Evolutionary conservation across 768 basidiomycete species (phyloP).

Genomic region (Mycena filopes): DNA sequence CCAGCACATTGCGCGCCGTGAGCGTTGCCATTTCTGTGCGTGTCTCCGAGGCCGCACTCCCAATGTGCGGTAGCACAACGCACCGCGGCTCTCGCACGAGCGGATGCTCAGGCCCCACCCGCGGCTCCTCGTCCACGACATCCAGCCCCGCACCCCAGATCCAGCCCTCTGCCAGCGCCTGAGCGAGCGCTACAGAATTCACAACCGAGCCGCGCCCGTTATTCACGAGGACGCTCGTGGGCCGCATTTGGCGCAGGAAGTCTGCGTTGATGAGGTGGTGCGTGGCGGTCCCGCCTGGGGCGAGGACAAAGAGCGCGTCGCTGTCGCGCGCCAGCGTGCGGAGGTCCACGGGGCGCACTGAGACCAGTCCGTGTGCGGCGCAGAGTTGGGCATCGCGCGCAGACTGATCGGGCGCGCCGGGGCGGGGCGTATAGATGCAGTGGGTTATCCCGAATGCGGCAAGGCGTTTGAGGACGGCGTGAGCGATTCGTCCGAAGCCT

Average conservation of each 20-base stretch:
- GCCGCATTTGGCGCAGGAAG: slow-evolving; percentile 89
- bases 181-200: slow-evolving; percentile 87
- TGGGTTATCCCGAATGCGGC: slow-evolving; percentile 83
- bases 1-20: slow-evolving; percentile 75
- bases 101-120: slow-evolving; percentile 77
- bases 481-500: slow-evolving; percentile 95
- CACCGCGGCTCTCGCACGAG: slow-evolving; percentile 86
- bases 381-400: slow-evolving; percentile 48
- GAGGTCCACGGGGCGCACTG: slow-evolving; percentile 69
- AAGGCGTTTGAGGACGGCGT: slow-evolving; percentile 82
- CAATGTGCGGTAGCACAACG: slow-evolving; percentile 90
- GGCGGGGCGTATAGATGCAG: slow-evolving; percentile 71
- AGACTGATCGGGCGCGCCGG: slow-evolving; percentile 50
- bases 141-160: slow-evolving; percentile 95
- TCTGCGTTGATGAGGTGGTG: slow-evolving; percentile 74
- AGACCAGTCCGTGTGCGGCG: slow-evolving; percentile 41
- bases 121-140: slow-evolving; percentile 93
- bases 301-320: slow-evolving; percentile 88
- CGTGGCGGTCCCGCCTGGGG: slow-evolving; percentile 80
- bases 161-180: slow-evolving; percentile 78
- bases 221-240: slow-evolving; percentile 84
- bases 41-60: slow-evolving; percentile 90
- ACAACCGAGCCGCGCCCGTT: slow-evolving; percentile 89
- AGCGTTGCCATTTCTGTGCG: slow-evolving; percentile 82
- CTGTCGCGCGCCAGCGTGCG: slow-evolving; percentile 77